phyloP scores from a whole-genome alignment of 306 rosid genomes.

The Quillaja saponaria region DNA sequence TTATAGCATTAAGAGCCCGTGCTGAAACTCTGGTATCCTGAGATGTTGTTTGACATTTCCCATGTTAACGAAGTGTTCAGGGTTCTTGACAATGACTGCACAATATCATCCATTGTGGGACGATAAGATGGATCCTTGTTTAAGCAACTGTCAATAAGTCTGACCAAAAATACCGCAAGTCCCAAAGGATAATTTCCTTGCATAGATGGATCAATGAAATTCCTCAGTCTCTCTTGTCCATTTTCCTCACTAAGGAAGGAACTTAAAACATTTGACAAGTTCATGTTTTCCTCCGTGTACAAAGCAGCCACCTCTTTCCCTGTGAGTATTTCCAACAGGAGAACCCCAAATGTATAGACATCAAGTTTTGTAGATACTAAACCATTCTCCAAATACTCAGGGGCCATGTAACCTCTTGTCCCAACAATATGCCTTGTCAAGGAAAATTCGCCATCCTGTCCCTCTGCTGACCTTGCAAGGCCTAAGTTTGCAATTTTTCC shows the following conservation, averaged over 20 bases:
- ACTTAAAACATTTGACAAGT: conserved; percentile 38
- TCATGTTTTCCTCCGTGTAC: conserved; percentile 37
- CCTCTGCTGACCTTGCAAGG: conserved; percentile 59
- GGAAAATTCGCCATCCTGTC: conserved; percentile 49
- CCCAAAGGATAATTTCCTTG: conserved; percentile 56
- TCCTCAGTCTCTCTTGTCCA: conserved; percentile 45
- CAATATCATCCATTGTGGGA: conserved; percentile 71
- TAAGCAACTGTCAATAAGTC: conserved; percentile 49
- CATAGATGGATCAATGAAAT: conserved; percentile 59
- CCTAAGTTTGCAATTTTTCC: conserved; percentile 67
- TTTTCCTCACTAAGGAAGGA: conserved; percentile 32
- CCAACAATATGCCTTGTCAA: conserved; percentile 82
- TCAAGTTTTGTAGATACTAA: conserved; percentile 74
- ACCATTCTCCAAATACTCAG: conserved; percentile 87
- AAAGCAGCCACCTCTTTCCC: conserved; percentile 68
- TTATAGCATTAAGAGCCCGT: conserved; percentile 11
- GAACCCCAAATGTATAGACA: conserved; percentile 77
- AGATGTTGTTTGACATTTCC: conserved; percentile 50
- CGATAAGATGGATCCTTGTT: conserved; percentile 60
- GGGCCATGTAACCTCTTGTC: conserved; percentile 88
- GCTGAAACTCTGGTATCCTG: conserved; percentile 18
- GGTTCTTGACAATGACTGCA: conserved; percentile 51
- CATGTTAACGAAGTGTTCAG: conserved; percentile 61
- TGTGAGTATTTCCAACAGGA: conserved; percentile 64
- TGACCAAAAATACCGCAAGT: conserved; percentile 51